Evolutionary conservation across 768 basidiomycete genomes (phyloP).

Genomic region (Suillus lakei): DNA sequence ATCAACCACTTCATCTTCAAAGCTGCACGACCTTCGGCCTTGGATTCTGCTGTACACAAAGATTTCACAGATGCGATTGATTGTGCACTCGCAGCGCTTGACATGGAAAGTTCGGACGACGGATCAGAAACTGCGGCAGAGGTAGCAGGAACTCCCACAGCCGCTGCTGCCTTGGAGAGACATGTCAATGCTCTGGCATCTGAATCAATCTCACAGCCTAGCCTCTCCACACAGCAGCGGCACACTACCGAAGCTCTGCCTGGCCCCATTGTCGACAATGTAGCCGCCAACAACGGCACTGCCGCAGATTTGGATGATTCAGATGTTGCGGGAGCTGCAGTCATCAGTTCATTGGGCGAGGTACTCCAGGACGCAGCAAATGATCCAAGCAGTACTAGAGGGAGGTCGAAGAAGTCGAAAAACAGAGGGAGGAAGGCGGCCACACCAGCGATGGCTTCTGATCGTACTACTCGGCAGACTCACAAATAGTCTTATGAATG

Average conservation of each 20-base stretch:
- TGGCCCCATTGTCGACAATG: background rate
- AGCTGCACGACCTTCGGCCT: background rate
- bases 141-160: background rate
- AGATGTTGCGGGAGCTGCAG: too few relatives aligned
- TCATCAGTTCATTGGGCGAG: too few relatives aligned
- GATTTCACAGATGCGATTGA: background rate
- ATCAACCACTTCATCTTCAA: conserved; percentile 2
- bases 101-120: background rate
- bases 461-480: background rate
- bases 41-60: background rate
- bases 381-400: background rate
- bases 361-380: too few relatives aligned
- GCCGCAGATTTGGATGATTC: background rate
- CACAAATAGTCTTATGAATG: background rate
- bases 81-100: background rate
- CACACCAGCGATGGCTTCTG: background rate
- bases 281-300: background rate
- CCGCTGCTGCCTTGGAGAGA: background rate
- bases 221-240: background rate
- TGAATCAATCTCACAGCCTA: background rate
- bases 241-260: background rate
- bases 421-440: background rate
- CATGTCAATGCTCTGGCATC: background rate
- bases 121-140: background rate
- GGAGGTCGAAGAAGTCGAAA: background rate